Evolutionary conservation across 106 monocot genomes (phyloP).

Genomic region (Apostasia ramifera): DNA sequence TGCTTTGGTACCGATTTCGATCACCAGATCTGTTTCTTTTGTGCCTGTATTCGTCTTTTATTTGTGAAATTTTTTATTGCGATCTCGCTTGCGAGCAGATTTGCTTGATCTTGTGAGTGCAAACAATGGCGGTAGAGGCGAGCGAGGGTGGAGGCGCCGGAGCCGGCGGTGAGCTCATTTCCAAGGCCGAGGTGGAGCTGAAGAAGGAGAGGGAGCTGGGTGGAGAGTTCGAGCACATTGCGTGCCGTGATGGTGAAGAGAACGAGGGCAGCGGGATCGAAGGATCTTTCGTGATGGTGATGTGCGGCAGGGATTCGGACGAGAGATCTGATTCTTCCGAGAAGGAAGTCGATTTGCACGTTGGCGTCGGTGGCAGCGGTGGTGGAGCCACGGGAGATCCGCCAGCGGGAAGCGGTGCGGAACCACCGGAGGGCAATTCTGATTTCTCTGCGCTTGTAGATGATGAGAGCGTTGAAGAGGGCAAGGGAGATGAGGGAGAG

Average conservation of each 20-base stretch:
- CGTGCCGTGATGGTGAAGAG: not conserved
- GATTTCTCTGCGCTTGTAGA: not conserved
- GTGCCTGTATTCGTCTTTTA: not conserved
- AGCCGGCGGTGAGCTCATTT: not conserved
- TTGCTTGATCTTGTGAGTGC: not conserved
- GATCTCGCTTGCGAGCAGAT: not conserved
- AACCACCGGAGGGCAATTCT: not conserved
- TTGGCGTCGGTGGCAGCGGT: not conserved
- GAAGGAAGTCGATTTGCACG: not conserved
- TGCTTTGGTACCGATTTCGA: not conserved
- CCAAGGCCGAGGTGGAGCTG: not conserved
- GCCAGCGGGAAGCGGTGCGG: not conserved
- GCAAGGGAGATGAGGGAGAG: not conserved
- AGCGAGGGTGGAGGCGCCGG: not conserved
- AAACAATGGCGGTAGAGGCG: constrained; percentile 4
- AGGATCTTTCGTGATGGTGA: constrained; percentile 6
- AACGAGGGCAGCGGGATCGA: constrained; percentile 5
- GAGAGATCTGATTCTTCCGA: constrained; percentile 9
- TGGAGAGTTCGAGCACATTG: constrained; percentile 8
- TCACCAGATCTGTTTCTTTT: constrained; percentile 2
- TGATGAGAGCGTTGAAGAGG: not conserved
- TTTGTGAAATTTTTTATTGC: not conserved
- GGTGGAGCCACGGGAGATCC: not conserved
- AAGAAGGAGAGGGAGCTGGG: constrained; percentile 9
- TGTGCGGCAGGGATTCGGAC: constrained; percentile 1